Percentiles rank a stretch among this genome's conserved stretches.
Evolutionary conservation across 139 green algal genomes (phyloP).

Genomic region (Chlorella sp.): DNA sequence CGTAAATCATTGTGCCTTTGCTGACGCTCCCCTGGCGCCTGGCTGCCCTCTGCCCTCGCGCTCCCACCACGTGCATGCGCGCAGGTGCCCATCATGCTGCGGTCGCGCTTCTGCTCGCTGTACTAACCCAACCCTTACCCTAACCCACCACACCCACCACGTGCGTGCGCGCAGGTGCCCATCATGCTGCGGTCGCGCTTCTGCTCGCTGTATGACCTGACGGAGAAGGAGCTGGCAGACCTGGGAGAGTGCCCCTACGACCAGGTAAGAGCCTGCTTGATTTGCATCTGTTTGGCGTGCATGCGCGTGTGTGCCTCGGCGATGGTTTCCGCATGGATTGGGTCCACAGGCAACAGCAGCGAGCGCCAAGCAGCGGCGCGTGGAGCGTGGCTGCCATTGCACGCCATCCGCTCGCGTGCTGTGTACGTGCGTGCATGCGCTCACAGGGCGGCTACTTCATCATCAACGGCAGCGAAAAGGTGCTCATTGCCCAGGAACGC

Average conservation of each 20-base stretch:
- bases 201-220: conserved; percentile 78
- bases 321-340: no score
- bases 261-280: conserved; percentile 32
- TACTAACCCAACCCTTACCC: no score
- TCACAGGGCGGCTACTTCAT: conserved; percentile 96
- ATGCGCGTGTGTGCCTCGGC: background rate
- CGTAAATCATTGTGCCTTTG: background rate
- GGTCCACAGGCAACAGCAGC: background rate
- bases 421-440: background rate
- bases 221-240: conserved; percentile 79
- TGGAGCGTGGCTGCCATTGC: background rate
- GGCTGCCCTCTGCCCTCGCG: no score
- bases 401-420: background rate
- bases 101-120: conserved; percentile 87
- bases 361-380: background rate
- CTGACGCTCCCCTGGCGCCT: no score
- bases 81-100: conserved; percentile 98
- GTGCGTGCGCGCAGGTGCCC: conserved; percentile 67
- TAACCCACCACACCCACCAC: no score
- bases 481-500: conserved; percentile 97
- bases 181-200: conserved; percentile 96
- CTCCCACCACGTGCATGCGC: no score
- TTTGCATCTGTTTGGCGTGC: background rate
- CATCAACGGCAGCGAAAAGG: conserved; percentile 98
- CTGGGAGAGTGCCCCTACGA: conserved; percentile 97